These are phyloP conservation scores for Crucibulum laeve DNA, from an alignment of 768 basidiomycete genomes.

Conservation along the genomic window DNA sequence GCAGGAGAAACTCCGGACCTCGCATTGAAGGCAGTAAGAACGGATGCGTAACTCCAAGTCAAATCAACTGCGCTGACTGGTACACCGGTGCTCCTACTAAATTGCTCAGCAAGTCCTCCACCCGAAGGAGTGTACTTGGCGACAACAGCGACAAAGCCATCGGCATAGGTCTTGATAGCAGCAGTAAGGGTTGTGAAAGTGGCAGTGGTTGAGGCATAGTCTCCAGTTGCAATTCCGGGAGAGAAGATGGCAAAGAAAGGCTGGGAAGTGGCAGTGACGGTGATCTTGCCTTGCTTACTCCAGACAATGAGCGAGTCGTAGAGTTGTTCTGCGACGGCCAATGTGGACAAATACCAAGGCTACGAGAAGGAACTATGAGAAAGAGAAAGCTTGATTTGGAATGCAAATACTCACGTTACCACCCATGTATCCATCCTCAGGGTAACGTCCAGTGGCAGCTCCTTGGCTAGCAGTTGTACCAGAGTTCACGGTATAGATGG, in stretches of 20 bases:
- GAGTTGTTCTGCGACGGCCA: too few relatives aligned
- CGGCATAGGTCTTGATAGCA: constrained; percentile 54
- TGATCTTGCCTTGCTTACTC: too few relatives aligned
- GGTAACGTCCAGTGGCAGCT: constrained; percentile 72
- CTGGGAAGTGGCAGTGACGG: constrained; percentile 56
- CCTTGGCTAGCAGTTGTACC: constrained; percentile 49
- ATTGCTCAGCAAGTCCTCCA: constrained; percentile 68
- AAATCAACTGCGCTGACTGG: constrained; percentile 61
- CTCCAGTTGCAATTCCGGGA: constrained; percentile 43
- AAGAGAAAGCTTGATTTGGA: too few relatives aligned
- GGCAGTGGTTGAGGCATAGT: constrained; percentile 40
- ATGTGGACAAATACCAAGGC: too few relatives aligned
- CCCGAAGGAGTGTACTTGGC: constrained; percentile 59
- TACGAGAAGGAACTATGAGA: too few relatives aligned
- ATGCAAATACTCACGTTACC: constrained; percentile 77
- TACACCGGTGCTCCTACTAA: constrained; percentile 38
- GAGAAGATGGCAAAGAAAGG: constrained; percentile 66
- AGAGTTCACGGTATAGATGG: constrained; percentile 61
- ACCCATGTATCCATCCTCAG: constrained; percentile 67
- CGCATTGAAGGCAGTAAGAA: constrained; percentile 54
- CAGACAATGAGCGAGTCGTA: too few relatives aligned
- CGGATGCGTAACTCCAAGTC: constrained; percentile 74
- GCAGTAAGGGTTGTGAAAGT: constrained; percentile 45
- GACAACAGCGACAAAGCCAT: constrained; percentile 54
- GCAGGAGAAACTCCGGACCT: neutral